phyloP scores from a whole-genome alignment of 345 rosid species.

The Salix arbutifolia region DNA sequence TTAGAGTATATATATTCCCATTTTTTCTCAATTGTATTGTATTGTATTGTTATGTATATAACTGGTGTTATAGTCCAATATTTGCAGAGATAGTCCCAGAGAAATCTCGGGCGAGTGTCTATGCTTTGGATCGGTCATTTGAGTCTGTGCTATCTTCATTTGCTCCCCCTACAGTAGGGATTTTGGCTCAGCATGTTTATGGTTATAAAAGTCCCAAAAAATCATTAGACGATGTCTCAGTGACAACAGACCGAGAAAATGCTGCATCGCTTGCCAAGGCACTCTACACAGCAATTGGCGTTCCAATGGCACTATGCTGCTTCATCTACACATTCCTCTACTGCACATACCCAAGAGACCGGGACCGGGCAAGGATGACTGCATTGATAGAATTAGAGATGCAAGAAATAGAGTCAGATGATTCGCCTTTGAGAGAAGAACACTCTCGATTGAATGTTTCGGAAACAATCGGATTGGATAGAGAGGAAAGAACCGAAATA shows the following conservation, averaged over 20 bases:
- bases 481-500: conserved; percentile 31
- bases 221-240: background rate
- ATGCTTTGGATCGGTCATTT: conserved; percentile 23
- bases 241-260: conserved; percentile 19
- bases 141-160: conserved; percentile 22
- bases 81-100: conserved; percentile 27
- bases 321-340: conserved; percentile 22
- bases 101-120: conserved; percentile 21
- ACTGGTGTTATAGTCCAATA: conserved; percentile 15
- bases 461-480: background rate
- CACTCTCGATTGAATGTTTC: conserved; percentile 17
- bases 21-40: background rate
- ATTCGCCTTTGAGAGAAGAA: conserved; percentile 4
- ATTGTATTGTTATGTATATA: background rate
- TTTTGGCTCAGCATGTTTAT: conserved; percentile 25
- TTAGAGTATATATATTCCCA: background rate
- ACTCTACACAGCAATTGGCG: conserved; percentile 15
- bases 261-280: conserved; percentile 27
- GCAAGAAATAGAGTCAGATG: conserved; percentile 14
- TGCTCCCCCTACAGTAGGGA: conserved; percentile 24
- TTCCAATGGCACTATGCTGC: conserved; percentile 17
- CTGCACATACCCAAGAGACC: conserved; percentile 20
- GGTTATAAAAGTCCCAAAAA: conserved; percentile 18
- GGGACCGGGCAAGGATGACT: conserved; percentile 18
- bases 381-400: conserved; percentile 14